Evolutionary conservation across 202 grass and related monocot genomes (phyloP).

Genomic region (Schoenoplectus triqueter): DNA sequence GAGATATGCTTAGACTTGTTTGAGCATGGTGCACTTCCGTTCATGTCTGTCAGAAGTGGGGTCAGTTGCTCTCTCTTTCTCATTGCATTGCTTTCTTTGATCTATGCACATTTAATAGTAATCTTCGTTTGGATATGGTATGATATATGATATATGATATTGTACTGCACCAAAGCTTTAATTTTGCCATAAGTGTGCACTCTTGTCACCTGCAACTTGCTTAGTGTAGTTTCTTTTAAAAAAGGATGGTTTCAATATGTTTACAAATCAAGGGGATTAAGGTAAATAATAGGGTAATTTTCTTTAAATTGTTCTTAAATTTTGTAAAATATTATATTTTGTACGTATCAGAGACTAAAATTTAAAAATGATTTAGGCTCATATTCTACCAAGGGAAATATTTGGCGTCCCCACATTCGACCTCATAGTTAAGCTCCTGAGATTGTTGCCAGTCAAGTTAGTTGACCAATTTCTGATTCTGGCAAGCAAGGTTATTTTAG

Average conservation of each 20-base stretch:
- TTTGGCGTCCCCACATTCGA: conserved; percentile 74
- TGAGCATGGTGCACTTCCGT: conserved; percentile 76
- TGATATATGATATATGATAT: background rate
- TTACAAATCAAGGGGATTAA: background rate
- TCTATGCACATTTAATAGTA: conserved; percentile 1
- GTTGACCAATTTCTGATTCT: conserved; percentile 75
- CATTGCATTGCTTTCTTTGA: background rate
- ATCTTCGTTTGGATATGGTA: background rate
- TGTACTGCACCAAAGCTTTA: background rate
- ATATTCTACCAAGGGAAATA: conserved; percentile 89
- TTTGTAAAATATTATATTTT: conserved; percentile 7
- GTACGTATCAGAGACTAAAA: background rate
- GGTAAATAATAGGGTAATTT: background rate
- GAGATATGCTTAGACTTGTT: conserved; percentile 91
- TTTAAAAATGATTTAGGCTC: conserved; percentile 52
- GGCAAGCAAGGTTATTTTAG: conserved; percentile 60
- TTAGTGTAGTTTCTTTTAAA: background rate
- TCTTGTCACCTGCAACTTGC: background rate
- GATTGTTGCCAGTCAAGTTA: conserved; percentile 70
- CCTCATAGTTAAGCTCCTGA: conserved; percentile 69
- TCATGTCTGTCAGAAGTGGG: conserved; percentile 91
- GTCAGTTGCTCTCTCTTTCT: conserved; percentile 43
- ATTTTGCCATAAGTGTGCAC: background rate
- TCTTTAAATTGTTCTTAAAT: background rate
- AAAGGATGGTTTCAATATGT: background rate